Evolutionary conservation across 768 basidiomycete genomes (phyloP), one percentile per base, ranked within the genome.

Genomic region (Pleurotus tuber-regium): DNA sequence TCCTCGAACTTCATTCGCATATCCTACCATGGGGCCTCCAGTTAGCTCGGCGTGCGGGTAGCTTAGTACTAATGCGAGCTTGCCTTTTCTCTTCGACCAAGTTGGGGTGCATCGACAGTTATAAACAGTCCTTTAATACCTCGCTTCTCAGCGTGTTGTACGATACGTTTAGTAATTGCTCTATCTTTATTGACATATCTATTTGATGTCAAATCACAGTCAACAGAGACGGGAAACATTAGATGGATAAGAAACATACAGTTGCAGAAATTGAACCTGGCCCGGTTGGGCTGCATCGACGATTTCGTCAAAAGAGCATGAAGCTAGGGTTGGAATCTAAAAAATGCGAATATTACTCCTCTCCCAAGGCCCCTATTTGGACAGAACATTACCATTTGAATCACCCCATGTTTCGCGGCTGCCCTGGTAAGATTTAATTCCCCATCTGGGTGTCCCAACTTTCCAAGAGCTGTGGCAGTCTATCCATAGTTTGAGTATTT

Each of bases 1-100:
- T 88, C 92, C 31, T 89, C 91, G 54, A 98, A 98, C 64, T 93
- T 96, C 84, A 89, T 89, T 21, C 96, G 78, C 94, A 98, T 98
- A 63, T 98, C 96, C 83, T 48, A 43, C n/a, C 25, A 30, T n/a
- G n/a, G n/a, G n/a, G n/a, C n/a, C n/a, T n/a, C n/a, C n/a, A n/a
- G n/a, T n/a, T n/a, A n/a, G n/a, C n/a, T n/a, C n/a, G n/a, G n/a
- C n/a, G n/a, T n/a, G n/a, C n/a, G n/a, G n/a, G n/a, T n/a, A n/a
- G n/a, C n/a, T n/a, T n/a, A n/a, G n/a, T n/a, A n/a, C n/a, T n/a
- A n/a, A n/a, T n/a, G n/a, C n/a, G n/a, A n/a, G n/a, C 8, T 11
- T 50, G 72, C 83, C 70, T 95, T 94, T 66, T 96, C 94, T 53
- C 95, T 80, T 10, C 94, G 82, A 38, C 96, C 96, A 8, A 98